Base-by-base conservation (phyloP, 768 basidiomycete genomes). In the Pseudohyphozyma bogoriensis region DNA sequence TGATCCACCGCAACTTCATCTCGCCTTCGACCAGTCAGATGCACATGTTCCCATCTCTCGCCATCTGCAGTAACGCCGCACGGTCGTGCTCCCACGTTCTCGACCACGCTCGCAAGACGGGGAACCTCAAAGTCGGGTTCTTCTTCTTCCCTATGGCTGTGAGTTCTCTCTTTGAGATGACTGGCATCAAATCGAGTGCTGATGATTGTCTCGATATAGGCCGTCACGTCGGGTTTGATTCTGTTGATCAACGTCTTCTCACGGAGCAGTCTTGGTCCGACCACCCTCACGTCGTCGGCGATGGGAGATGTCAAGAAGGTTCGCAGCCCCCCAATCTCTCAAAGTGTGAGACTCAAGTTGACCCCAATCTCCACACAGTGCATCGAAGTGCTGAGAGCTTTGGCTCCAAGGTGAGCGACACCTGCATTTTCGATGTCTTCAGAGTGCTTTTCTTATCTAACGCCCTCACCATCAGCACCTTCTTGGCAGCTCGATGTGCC, bases 61-160 rank as follows among this genome's bases (percentile, higher is more conserved):
- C 85, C 0, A 87, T 85, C 56, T 87, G 84, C 72, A 82, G 84
- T n/a, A 89, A 89, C 62, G 80, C 89, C 0, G 85, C 89, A 2
- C 78, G 86, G 11, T 86, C 85, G 1, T 84, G 81, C 60, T 81
- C 80, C 40, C 85, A 85, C 69, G 79, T 90, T 32, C 72, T 85
- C 24, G 86, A 88, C 65, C 74, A 81, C 3, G 78, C 80, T 54
- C 73, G 78, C 51, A 64, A 80, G 50, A 72, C 74, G 9, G 74
- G 54, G 6, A 28, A 67, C n/a, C 62, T 69, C 35, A 24, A 54
- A n/a, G 50, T 57, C 24, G 47, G 53, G 9, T 62, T 36, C 35
- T 16, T 11, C 13, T 67, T 31, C 35, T 54, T 56, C 1, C 59
- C 65, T 1, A 15, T 57, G 24, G 13, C 24, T 7, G 56, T 55